Base-by-base conservation (phyloP, 2,329 filamentous ascomycete genomes). In the Acrocalymma vagum region DNA sequence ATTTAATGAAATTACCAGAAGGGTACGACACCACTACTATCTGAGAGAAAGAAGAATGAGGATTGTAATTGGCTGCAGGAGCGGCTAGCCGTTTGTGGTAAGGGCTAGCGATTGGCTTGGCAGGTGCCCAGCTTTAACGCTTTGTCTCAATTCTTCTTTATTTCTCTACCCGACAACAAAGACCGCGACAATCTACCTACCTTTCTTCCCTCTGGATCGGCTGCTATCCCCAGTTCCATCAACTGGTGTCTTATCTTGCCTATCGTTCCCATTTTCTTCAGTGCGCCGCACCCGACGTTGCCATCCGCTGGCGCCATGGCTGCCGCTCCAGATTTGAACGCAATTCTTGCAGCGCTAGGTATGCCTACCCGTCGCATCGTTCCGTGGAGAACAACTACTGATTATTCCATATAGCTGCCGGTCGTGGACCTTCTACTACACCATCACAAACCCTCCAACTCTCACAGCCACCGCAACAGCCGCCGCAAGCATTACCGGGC, bases 391-490 rank as follows among this genome's bases (percentile, higher is more conserved):
- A 18, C 21, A 29, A 7, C 15, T 25, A 39, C 50, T 60, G 23
- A 58, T 28, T 40, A 15, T 22, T 24, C 14, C n/a, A 21, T 14
- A 31, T 50, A 76, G 78, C 78, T 55, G 60, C 60, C 23, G 76
- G 78, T 51, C 55, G 58, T 25, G 72, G 74, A 35, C 71, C 76
- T 28, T 72, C 74, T 41, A 70, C 71, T 17, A 73, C 75, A 9
- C 76, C 77, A 13, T 69, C 73, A 26, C 78, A 78, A 45, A 67
- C 68, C n/a, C 69, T 71, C 11, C 65, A 66, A 41, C 69, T 71
- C 11, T 65, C 65, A 41, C 74, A 71, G 53, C 62, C 60, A 15
- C 68, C 54, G 34, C 72, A 71, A 41, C 56, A 70, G 35, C 74
- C 73, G 27, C 72, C 73, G 27, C 69, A 72, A 42, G 73, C 68